A percentile compares a stretch with the other conserved stretches of the same genome.
Conservation (phyloP, 2,329 filamentous ascomycete genomes). For the Pyricularia grisea region DNA sequence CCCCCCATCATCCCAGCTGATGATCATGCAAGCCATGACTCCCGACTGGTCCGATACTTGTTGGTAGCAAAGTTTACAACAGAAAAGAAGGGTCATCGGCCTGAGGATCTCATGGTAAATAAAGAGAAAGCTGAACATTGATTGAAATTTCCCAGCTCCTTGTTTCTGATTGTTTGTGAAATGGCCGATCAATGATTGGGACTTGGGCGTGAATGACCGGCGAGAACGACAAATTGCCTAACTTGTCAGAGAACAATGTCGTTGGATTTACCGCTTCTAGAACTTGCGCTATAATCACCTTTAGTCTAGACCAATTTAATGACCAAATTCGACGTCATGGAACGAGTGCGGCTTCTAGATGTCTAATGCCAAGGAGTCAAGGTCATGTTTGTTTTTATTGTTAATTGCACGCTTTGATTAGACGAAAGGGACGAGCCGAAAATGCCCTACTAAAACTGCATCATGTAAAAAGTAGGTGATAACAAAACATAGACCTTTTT, state of each 20-base stretch:
- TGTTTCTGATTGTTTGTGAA: neutral
- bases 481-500: neutral
- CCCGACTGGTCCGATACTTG: neutral
- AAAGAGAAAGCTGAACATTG: neutral
- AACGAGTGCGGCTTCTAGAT: neutral
- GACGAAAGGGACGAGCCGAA: neutral
- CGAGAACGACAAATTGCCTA: neutral
- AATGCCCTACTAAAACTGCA: neutral
- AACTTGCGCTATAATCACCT: neutral
- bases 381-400: neutral
- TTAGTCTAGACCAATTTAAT: too few relatives aligned
- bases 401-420: neutral
- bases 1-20: neutral
- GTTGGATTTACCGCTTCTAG: neutral
- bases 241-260: neutral
- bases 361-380: neutral
- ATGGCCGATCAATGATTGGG: neutral
- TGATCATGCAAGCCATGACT: neutral
- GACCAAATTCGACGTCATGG: neutral
- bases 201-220: neutral
- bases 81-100: neutral
- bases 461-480: neutral
- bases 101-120: neutral
- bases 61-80: neutral
- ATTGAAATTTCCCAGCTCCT: neutral